Conservation (phyloP, 208 protist species). For the Zelonia costaricensis region DNA sequence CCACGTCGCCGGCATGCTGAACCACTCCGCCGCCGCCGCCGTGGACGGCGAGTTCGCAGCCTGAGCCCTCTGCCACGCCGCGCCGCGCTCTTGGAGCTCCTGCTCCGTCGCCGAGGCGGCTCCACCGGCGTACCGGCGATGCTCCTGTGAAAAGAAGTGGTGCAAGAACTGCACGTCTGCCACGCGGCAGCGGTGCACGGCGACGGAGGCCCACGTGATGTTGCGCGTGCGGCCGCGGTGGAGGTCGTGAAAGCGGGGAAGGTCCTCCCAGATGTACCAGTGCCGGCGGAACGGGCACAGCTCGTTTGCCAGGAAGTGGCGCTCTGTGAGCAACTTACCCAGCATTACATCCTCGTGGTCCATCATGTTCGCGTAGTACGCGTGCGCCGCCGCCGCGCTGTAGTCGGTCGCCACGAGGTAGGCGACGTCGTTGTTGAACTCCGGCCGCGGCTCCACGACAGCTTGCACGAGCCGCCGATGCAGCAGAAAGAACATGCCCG, state of each 20-base stretch:
- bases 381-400: not conserved
- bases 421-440: constrained; percentile 11
- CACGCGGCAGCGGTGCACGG: constrained; percentile 8
- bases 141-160: constrained; percentile 7
- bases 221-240: constrained; percentile 5
- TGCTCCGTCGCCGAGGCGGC: not conserved
- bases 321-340: constrained; percentile 15
- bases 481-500: constrained; percentile 11
- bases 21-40: too few species aligned
- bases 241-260: constrained; percentile 23
- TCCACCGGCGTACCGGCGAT: not conserved
- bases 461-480: constrained; percentile 9
- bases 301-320: not conserved
- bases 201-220: constrained; percentile 24
- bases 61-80: not conserved
- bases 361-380: constrained; percentile 17
- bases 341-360: constrained; percentile 23
- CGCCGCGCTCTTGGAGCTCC: too few species aligned
- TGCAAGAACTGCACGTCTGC: constrained; percentile 13
- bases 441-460: constrained; percentile 9
- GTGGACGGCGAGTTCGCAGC: too few species aligned
- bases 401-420: constrained; percentile 2
- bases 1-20: too few species aligned
- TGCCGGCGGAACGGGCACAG: constrained; percentile 1
- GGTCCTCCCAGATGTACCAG: constrained; percentile 9